phyloP scores from a whole-genome alignment of 2,329 filamentous ascomycete species.

The Botrytis sinoallii region DNA sequence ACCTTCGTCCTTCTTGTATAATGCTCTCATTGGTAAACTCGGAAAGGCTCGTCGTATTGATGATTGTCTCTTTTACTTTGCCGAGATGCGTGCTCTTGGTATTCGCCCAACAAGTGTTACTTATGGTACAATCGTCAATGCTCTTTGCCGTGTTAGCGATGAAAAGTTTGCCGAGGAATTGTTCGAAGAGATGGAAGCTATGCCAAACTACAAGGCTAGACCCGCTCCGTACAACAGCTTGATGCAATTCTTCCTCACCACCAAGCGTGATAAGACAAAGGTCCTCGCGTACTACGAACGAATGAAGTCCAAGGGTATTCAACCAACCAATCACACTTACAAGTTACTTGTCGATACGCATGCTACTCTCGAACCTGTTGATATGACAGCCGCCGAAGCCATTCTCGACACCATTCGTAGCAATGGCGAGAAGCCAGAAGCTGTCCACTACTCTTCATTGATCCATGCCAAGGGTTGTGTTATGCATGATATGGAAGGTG shows the following conservation, averaged over 20 bases:
- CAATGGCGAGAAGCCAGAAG: constrained; percentile 74
- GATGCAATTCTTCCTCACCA: constrained; percentile 99
- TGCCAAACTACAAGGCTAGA: constrained; percentile 97
- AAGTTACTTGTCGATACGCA: constrained; percentile 96
- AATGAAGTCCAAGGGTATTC: constrained; percentile 83
- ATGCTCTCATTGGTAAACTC: constrained; percentile 95
- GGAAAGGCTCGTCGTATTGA: constrained; percentile 97
- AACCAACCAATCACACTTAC: constrained; percentile 92
- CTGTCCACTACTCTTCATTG: constrained; percentile 91
- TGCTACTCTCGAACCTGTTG: constrained; percentile 85
- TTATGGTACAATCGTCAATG: constrained; percentile 97
- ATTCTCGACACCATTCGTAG: constrained; percentile 76
- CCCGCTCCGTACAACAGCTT: constrained; percentile 98
- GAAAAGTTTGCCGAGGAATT: constrained; percentile 97
- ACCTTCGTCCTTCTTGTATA: constrained; percentile 96
- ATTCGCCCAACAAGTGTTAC: constrained; percentile 97
- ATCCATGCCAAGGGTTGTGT: constrained; percentile 96
- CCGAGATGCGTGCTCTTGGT: constrained; percentile 89
- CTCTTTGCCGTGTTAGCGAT: constrained; percentile 92
- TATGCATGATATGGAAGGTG: constrained; percentile 83
- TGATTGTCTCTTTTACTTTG: constrained; percentile 96
- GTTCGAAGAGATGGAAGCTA: constrained; percentile 98
- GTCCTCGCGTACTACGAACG: constrained; percentile 92
- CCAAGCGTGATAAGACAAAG: constrained; percentile 93
- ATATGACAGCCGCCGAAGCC: constrained; percentile 83